Percentiles rank a stretch among this genome's conserved stretches.
These are phyloP conservation scores for Phlegmacium glaucopus DNA, from an alignment of 768 basidiomycete species.

Conservation along the genomic window DNA sequence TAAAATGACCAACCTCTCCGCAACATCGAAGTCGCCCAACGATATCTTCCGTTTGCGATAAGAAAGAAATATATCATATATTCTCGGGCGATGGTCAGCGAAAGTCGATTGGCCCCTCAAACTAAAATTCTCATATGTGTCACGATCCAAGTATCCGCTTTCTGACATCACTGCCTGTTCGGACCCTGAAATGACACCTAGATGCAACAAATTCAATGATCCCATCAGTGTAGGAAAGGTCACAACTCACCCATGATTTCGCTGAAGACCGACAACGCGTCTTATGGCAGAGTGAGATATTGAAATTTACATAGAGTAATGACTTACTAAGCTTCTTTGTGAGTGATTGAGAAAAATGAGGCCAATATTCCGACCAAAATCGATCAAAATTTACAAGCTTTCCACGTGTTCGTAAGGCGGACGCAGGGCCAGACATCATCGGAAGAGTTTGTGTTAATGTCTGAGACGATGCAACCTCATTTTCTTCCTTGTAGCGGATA, in stretches of 20 bases:
- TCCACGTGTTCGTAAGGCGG: constrained; percentile 4
- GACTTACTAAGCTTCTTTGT: constrained; percentile 50
- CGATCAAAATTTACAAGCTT: constrained; percentile 40
- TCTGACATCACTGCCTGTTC: constrained; percentile 41
- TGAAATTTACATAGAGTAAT: neutral
- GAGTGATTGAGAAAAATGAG: constrained; percentile 47
- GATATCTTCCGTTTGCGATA: constrained; percentile 47
- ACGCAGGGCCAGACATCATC: no score
- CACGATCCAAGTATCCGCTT: constrained; percentile 37
- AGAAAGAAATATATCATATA: constrained; percentile 52
- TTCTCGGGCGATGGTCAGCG: constrained; percentile 39
- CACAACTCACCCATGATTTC: constrained; percentile 56
- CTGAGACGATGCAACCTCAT: no score
- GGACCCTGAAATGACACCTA: constrained; percentile 69
- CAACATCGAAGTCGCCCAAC: constrained; percentile 46
- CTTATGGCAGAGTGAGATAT: constrained; percentile 30
- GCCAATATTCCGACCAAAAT: constrained; percentile 57
- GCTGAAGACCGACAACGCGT: constrained; percentile 58
- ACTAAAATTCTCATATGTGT: constrained; percentile 46
- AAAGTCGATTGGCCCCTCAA: constrained; percentile 53
- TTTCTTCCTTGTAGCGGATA: constrained; percentile 15
- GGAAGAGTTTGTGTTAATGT: no score
- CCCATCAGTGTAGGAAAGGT: no score
- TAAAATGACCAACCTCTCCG: constrained; percentile 48
- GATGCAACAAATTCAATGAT: neutral